Conservation (phyloP, 805 yeast genomes). For the Candida golubevii region DNA sequence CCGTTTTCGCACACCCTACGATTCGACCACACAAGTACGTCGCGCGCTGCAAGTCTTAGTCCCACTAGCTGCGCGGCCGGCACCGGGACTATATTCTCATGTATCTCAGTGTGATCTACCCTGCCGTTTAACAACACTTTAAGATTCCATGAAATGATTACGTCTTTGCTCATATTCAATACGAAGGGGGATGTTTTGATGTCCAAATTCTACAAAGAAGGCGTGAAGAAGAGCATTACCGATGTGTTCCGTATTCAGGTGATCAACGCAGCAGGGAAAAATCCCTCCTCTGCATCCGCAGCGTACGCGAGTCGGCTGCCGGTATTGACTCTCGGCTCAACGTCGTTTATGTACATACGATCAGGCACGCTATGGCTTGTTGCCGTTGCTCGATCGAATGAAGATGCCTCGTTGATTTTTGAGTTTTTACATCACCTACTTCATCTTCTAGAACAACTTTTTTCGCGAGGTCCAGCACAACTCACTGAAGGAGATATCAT, state of each 20-base stretch:
- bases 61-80: neutral
- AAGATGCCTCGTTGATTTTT: constrained; percentile 73
- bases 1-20: too few species aligned
- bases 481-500: constrained; percentile 41
- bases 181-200: constrained; percentile 79
- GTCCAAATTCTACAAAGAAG: constrained; percentile 67
- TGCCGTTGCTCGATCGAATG: constrained; percentile 85
- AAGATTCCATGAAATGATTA: constrained; percentile 50
- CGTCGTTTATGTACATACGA: constrained; percentile 79
- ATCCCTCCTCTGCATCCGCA: constrained; percentile 14
- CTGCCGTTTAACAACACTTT: neutral
- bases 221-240: constrained; percentile 70
- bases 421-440: constrained; percentile 72
- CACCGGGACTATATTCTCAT: neutral
- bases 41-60: too few species aligned
- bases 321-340: constrained; percentile 79
- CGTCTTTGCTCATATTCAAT: constrained; percentile 76
- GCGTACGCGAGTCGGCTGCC: constrained; percentile 33
- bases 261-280: constrained; percentile 48
- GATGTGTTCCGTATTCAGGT: constrained; percentile 94
- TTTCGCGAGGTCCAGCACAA: constrained; percentile 18
- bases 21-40: too few species aligned
- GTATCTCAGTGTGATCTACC: neutral
- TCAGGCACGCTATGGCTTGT: constrained; percentile 68
- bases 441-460: constrained; percentile 40